phyloP scores from a whole-genome alignment of 2,329 filamentous ascomycete species.

The Fusarium acutatum region DNA sequence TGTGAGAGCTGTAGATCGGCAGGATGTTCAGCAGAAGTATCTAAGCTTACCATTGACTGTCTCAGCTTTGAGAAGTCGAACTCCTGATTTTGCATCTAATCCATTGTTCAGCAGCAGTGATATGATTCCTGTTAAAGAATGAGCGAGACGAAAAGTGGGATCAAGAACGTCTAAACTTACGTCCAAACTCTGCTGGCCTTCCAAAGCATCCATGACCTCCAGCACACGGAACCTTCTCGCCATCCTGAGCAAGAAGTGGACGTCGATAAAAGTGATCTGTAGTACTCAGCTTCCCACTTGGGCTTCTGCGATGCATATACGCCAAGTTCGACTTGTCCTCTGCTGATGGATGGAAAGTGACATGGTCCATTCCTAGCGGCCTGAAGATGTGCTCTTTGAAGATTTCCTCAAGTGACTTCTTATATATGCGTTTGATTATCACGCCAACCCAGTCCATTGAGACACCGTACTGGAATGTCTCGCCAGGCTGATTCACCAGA shows the following conservation, averaged over 20 bases:
- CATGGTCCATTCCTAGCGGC: not conserved
- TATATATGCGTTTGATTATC: not conserved
- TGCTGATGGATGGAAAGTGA: not conserved
- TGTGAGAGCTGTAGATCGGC: too few species aligned
- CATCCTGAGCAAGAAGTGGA: not conserved
- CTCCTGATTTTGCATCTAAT: not conserved
- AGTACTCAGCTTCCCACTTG: not conserved
- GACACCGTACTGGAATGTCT: not conserved
- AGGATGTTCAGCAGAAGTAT: too few species aligned
- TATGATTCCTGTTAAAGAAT: accelerated
- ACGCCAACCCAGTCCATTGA: not conserved
- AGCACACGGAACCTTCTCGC: not conserved
- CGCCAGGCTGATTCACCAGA: not conserved
- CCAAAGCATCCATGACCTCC: not conserved
- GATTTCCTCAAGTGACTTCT: not conserved
- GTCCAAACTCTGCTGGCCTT: not conserved
- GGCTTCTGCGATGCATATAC: not conserved
- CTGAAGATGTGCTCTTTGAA: not conserved
- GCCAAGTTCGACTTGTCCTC: not conserved
- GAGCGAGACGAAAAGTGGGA: accelerated
- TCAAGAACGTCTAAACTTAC: accelerated
- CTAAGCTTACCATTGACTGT: not conserved
- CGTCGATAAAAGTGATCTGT: not conserved
- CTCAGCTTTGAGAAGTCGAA: not conserved
- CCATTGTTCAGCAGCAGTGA: not conserved